phyloP scores from a whole-genome alignment of 176 grass and related monocot species.

The Zoysia japonica region DNA sequence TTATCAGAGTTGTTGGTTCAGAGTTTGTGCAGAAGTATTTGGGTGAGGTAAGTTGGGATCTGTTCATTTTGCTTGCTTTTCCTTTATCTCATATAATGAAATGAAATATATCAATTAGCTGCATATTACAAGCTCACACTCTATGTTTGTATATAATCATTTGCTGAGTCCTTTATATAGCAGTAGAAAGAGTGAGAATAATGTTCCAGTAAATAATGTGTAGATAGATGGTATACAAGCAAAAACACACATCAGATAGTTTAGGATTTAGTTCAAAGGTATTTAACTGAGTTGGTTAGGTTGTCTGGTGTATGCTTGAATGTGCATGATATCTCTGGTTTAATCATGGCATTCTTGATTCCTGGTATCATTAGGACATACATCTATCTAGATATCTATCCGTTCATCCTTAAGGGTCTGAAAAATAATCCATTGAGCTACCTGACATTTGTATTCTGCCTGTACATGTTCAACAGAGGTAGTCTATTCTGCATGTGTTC shows the following conservation, averaged over 20 bases:
- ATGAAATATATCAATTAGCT: not conserved
- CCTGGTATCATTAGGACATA: not conserved
- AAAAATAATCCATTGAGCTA: not conserved
- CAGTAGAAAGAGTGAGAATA: not conserved
- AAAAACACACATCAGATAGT: not conserved
- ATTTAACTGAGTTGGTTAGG: not conserved
- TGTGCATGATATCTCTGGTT: not conserved
- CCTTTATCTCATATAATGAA: slow-evolving; percentile 10
- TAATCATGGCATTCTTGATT: not conserved
- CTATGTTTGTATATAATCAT: not conserved
- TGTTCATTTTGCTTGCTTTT: not conserved
- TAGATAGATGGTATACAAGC: not conserved
- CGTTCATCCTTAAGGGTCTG: not conserved
- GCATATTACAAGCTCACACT: not conserved
- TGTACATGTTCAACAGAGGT: not conserved
- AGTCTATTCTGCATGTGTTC: not conserved
- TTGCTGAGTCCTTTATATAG: not conserved
- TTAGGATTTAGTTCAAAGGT: not conserved
- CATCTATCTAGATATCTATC: not conserved
- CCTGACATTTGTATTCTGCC: slow-evolving; percentile 5
- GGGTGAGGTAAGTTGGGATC: slow-evolving; percentile 68
- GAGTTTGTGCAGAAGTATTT: slow-evolving; percentile 98
- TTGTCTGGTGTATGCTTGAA: not conserved
- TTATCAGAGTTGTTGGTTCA: slow-evolving; percentile 94
- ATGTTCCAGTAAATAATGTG: not conserved